Conservation (phyloP, 139 green algal genomes). For the Picochlorum sp. region DNA sequence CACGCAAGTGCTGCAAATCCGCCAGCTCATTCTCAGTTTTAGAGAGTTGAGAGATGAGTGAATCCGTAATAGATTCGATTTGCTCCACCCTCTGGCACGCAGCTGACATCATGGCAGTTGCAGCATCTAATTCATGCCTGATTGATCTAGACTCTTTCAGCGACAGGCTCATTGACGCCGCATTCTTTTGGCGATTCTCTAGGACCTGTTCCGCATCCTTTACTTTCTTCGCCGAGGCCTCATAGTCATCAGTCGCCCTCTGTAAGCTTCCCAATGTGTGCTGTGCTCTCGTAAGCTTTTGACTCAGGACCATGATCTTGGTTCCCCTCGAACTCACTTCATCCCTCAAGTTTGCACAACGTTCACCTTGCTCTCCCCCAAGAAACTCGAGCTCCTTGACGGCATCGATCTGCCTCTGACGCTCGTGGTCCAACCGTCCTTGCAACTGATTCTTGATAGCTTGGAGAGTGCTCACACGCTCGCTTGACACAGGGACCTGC, state of each 20-base stretch:
- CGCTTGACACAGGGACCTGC: neutral
- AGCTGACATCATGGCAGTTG: constrained; percentile 18
- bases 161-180: neutral
- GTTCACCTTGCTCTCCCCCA: neutral
- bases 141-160: constrained; percentile 4
- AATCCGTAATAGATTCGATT: constrained; percentile 17
- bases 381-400: neutral
- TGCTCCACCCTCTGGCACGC: constrained; percentile 21
- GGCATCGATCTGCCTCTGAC: neutral
- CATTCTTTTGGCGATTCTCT: neutral
- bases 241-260: constrained; percentile 1
- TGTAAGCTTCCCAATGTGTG: constrained; percentile 5
- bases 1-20: neutral
- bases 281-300: constrained; percentile 13
- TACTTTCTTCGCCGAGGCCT: constrained; percentile 16
- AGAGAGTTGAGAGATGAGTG: constrained; percentile 4
- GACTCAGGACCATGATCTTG: constrained; percentile 1
- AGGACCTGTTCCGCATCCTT: neutral
- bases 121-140: constrained; percentile 14
- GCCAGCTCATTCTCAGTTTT: constrained; percentile 6
- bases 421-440: neutral
- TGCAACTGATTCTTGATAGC: constrained; percentile 2
- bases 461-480: neutral
- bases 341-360: neutral
- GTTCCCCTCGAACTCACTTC: neutral